phyloP scores from a whole-genome alignment of 2,329 filamentous ascomycete genomes.

The Ploettnerulaceae sp. region DNA sequence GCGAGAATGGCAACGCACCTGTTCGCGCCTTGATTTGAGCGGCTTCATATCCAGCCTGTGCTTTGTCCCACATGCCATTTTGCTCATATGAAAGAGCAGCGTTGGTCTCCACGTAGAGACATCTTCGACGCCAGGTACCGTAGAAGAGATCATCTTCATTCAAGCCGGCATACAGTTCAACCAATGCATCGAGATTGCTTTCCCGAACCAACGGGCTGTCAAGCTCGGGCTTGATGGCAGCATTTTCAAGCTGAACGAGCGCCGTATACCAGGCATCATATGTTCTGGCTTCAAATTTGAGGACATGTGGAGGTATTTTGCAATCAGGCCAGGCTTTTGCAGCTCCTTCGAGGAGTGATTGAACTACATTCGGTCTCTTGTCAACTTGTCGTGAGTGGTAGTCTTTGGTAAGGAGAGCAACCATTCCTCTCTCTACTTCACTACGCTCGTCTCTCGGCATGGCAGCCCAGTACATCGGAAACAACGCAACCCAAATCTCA shows the following conservation, averaged over 20 bases:
- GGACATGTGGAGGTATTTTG: conserved; percentile 89
- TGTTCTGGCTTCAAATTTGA: conserved; percentile 90
- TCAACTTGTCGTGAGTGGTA: conserved; percentile 94
- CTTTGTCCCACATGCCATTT: conserved; percentile 99
- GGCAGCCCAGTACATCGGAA: conserved; percentile 91
- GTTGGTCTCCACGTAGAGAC: conserved; percentile 96
- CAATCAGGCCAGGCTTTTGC: conserved; percentile 81
- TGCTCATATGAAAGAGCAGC: conserved; percentile 96
- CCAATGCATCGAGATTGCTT: conserved; percentile 92
- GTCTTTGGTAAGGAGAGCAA: conserved; percentile 87
- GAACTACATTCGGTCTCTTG: conserved; percentile 90
- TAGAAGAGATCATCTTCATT: conserved; percentile 98
- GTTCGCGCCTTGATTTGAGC: conserved; percentile 97
- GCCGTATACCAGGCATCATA: conserved; percentile 98
- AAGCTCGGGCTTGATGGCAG: conserved; percentile 70
- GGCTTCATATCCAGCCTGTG: conserved; percentile 92
- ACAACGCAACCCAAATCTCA: conserved; percentile 84
- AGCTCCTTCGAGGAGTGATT: conserved; percentile 83
- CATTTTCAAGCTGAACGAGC: conserved; percentile 82
- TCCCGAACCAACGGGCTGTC: conserved; percentile 83
- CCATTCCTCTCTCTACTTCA: conserved; percentile 86
- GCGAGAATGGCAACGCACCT: conserved; percentile 91
- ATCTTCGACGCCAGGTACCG: conserved; percentile 90
- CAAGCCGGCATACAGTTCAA: conserved; percentile 83
- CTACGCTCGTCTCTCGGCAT: conserved; percentile 80